Base-by-base conservation (phyloP, 164 flowering plant species). In the Vitis labrusca region DNA sequence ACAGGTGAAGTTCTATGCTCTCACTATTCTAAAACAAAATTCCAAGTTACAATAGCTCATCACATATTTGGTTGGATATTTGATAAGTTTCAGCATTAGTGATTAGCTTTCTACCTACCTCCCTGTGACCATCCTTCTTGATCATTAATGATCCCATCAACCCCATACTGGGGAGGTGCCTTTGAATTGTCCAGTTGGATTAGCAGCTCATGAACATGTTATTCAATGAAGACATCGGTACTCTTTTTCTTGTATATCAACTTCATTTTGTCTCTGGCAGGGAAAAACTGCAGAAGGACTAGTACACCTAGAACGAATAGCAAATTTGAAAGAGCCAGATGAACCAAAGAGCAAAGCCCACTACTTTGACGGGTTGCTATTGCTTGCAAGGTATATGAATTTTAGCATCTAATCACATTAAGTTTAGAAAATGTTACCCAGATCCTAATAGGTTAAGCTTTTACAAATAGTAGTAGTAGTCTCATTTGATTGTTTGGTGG, bases 261-360 rank as follows among this genome's bases (percentile, higher is more conserved):
- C 14, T 51, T 14, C 49, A 16, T 51, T 52, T 14, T 47, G 13
- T 12, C 4, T 67, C 30, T 61, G 67, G 51, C 85, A 92, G 93
- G 91, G 88, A 17, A 91, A 84, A 62, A 67, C 6, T 2, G 72
- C 60, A 4, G 90, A 90, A 74, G 97, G 90, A 55, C 54, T 89
- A 27, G 73, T 69, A 54, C 98, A 91, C 79, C 77, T 95, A 53
- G 83, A 89, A 81, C 85, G 97, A 80, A 66, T 91, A 75, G 88
- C 81, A 15, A 63, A 71, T 17, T 13, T 93, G 67, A 65, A 85
- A 59, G 98, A 91, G 75, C 99, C 99, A n/a, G 88, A 85, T 16
- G 87, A 93, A 59, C 78, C 84, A n/a, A 78, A 71, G 71, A 81
- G 80, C 81, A 93, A 89, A 78, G 87, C 74, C 57, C 89, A 88